A percentile compares a stretch with the other conserved stretches of the same genome.
phyloP scores from a whole-genome alignment of 768 basidiomycete species.

The Mycena vitilis region DNA sequence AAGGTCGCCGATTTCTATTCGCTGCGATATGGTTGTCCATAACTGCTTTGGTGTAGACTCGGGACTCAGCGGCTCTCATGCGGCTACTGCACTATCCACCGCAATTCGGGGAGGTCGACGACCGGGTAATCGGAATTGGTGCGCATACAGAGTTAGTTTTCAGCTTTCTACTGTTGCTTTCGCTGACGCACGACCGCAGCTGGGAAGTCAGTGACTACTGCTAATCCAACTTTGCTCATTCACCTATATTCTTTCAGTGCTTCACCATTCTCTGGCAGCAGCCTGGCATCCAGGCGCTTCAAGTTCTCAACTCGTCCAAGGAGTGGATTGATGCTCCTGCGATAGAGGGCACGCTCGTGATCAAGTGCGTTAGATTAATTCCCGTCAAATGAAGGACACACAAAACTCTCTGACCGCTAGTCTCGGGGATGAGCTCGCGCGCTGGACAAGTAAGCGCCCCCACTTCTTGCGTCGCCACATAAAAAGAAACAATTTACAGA shows the following conservation, averaged over 20 bases:
- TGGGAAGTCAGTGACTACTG: constrained; percentile 52
- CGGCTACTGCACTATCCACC: constrained; percentile 81
- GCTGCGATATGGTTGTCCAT: neutral
- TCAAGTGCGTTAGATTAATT: constrained; percentile 68
- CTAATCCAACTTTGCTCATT: neutral
- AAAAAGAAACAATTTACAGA: constrained; percentile 58
- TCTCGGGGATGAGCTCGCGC: constrained; percentile 88
- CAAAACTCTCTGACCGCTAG: constrained; percentile 38
- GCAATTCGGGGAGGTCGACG: constrained; percentile 69
- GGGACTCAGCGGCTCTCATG: constrained; percentile 73
- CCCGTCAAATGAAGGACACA: no score
- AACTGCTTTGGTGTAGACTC: constrained; percentile 50
- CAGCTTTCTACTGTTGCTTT: neutral
- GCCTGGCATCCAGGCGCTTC: constrained; percentile 77
- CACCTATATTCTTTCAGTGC: constrained; percentile 58
- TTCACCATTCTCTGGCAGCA: constrained; percentile 92
- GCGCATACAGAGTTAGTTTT: constrained; percentile 78
- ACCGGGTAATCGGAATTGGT: constrained; percentile 83
- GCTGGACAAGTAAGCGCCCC: constrained; percentile 81
- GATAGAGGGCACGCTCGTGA: constrained; percentile 83
- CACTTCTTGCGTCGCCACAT: neutral
- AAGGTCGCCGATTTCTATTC: constrained; percentile 54
- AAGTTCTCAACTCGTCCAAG: constrained; percentile 81
- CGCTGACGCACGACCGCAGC: constrained; percentile 38
- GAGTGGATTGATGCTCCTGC: constrained; percentile 88